phyloP scores from a whole-genome alignment of 805 yeast genomes.

The Suhomyces tanzawaensis region DNA sequence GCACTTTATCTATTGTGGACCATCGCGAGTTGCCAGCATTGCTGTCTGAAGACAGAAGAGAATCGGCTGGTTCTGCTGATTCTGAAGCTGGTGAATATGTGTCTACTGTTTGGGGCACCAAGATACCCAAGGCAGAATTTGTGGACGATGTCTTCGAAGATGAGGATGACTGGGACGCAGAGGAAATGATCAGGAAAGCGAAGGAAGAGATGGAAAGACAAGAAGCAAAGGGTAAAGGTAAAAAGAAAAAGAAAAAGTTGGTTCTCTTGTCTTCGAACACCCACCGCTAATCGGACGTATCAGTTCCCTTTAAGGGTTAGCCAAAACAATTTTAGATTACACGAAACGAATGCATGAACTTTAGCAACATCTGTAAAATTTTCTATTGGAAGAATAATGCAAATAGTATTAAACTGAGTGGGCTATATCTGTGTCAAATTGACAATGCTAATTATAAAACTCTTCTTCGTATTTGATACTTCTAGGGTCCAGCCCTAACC shows the following conservation, averaged over 20 bases:
- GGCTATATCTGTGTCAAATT: no score
- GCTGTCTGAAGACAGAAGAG: conserved; percentile 3
- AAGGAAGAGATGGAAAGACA: conserved; percentile 43
- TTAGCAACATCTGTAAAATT: neutral
- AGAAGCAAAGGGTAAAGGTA: conserved; percentile 20
- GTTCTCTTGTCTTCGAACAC: conserved; percentile 30
- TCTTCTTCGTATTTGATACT: conserved; percentile 17
- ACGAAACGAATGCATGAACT: conserved; percentile 1
- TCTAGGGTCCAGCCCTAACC: conserved; percentile 6
- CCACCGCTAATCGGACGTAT: neutral
- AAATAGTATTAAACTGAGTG: no score
- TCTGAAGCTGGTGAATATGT: conserved; percentile 23
- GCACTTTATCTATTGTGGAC: conserved; percentile 38
- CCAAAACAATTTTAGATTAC: neutral
- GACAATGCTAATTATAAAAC: neutral
- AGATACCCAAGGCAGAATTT: conserved; percentile 43
- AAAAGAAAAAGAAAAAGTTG: conserved; percentile 43
- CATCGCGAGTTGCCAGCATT: conserved; percentile 34
- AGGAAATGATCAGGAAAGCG: conserved; percentile 51
- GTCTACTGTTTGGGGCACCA: conserved; percentile 79
- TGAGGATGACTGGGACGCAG: conserved; percentile 48
- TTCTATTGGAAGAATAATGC: neutral
- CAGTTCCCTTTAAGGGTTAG: neutral
- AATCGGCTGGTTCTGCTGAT: conserved; percentile 11
- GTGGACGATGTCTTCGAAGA: conserved; percentile 29